Percentiles rank a stretch among this genome's conserved stretches.
Evolutionary conservation across 768 basidiomycete genomes (phyloP).

Genomic region (Rhodotorula diobovata): DNA sequence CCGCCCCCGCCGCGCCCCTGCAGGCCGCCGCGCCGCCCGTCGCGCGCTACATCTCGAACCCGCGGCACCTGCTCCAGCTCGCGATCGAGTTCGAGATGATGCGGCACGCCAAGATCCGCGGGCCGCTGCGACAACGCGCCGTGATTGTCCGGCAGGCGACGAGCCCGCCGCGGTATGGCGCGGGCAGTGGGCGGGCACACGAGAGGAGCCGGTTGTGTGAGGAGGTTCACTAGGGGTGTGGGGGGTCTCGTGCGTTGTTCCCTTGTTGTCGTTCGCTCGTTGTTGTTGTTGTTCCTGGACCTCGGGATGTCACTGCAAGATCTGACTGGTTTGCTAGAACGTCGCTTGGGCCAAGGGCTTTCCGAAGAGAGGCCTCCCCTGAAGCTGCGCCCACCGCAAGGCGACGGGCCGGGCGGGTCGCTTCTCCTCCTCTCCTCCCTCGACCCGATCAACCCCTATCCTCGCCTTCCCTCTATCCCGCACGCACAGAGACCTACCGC

Average conservation of each 20-base stretch:
- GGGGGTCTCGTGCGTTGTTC: not conserved
- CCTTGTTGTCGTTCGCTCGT: not conserved
- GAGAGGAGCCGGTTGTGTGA: not conserved
- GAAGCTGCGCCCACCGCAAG: too few relatives aligned
- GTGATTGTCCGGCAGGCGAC: conserved; percentile 25
- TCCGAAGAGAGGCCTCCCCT: too few relatives aligned
- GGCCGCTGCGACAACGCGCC: conserved; percentile 29
- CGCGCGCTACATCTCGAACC: conserved; percentile 35
- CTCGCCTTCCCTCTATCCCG: not conserved
- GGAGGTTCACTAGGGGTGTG: not conserved
- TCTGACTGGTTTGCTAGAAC: not conserved
- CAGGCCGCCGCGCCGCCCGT: not conserved
- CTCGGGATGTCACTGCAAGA: not conserved
- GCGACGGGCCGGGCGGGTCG: too few relatives aligned
- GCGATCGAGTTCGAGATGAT: conserved; percentile 39
- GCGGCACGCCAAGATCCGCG: conserved; percentile 33
- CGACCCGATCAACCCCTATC: too few relatives aligned
- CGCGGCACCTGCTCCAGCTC: conserved; percentile 36
- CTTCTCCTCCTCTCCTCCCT: not conserved
- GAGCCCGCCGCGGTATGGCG: not conserved
- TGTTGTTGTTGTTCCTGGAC: not conserved
- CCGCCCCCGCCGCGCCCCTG: not conserved
- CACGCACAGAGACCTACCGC: not conserved
- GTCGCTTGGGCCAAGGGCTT: too few relatives aligned
- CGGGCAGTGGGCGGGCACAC: not conserved